Base-by-base conservation (phyloP, 192 early-diverging fungal genomes). In the Coemansia sp. region DNA sequence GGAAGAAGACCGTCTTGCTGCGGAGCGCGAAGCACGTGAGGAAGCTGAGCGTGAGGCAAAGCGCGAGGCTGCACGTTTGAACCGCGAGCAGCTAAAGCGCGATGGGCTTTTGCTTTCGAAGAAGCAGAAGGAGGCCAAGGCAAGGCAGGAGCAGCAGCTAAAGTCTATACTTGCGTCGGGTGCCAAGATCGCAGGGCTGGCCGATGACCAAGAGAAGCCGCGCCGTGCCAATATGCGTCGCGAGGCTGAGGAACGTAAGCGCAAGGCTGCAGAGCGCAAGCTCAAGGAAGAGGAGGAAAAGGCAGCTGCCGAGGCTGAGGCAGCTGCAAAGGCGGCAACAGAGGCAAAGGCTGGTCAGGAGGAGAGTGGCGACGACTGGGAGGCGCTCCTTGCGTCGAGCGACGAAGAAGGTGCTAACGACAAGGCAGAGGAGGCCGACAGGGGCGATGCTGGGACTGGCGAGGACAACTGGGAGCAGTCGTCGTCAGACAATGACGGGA, bases 31-130 rank as follows among this genome's bases (percentile, higher is more conserved):
- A 67, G 85, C 75, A 35, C 84, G 77, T 2, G 57, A 84, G 24
- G 81, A 66, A 6, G 93, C 89, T 26, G 92, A 92, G 81, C 92
- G 91, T 60, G 93, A 93, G 72, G 86, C 82, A 12, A 77, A 79
- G 62, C 91, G 88, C 69, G 94, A 95, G 76, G 93, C 91, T 60
- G 85, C 88, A 24, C 85, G 66, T n/a, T 75, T 82, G 63, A 93
- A 93, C 76, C 92, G 92, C 73, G 94, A 97, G 66, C 92, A 97
- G 77, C 87, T 95, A 30, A 90, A 89, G 46, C 94, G 92, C 71
- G 89, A 93, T 52, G 96, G 98, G 49, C 95, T 97, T 76, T 89
- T 96, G 59, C 83, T 96, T 71, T 94, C 95, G 36, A 94, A 94
- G 77, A 88, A 92, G n/a, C 94, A 98, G 75, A 95, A 93, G 81